Conservation (phyloP, 805 yeast genomes). For the Pichia nakasei region DNA sequence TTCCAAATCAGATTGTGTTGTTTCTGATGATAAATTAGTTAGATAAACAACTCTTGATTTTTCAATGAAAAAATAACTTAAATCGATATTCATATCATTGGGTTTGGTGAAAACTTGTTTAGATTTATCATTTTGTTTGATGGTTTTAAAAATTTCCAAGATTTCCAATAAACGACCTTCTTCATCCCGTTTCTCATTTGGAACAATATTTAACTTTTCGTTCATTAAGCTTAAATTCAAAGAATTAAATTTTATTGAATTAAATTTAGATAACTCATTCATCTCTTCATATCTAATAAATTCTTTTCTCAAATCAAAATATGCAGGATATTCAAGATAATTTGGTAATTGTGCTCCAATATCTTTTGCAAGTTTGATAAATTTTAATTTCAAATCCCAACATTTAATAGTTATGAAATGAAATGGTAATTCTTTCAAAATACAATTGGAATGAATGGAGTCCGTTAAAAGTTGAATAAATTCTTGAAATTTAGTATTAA, state of each 20-base stretch:
- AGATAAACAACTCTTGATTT: conserved; percentile 70
- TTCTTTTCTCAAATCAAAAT: conserved; percentile 71
- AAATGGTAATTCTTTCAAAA: conserved; percentile 34
- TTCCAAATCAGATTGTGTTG: conserved; percentile 85
- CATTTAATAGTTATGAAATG: conserved; percentile 56
- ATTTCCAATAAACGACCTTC: not conserved
- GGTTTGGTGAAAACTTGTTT: conserved; percentile 49
- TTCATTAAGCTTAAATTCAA: conserved; percentile 1
- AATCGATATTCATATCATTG: conserved; percentile 68
- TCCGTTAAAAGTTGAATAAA: conserved; percentile 7
- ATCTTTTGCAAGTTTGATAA: conserved; percentile 77
- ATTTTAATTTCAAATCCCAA: conserved; percentile 66
- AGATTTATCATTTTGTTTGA: not conserved
- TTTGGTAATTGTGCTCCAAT: conserved; percentile 62
- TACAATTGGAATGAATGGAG: conserved; percentile 5
- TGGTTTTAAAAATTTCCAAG: conserved; percentile 1
- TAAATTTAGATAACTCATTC: conserved; percentile 7
- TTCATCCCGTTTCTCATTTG: not conserved
- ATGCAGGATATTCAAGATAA: conserved; percentile 64
- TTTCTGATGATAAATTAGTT: conserved; percentile 74
- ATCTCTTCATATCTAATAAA: conserved; percentile 57
- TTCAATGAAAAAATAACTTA: conserved; percentile 57
- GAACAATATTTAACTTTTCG: not conserved
- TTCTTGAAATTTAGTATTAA: not conserved
- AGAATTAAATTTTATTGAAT: conserved; percentile 1